phyloP scores from a whole-genome alignment of 1,284 basidiomycete species.

The Mycocalia duriaeana region DNA sequence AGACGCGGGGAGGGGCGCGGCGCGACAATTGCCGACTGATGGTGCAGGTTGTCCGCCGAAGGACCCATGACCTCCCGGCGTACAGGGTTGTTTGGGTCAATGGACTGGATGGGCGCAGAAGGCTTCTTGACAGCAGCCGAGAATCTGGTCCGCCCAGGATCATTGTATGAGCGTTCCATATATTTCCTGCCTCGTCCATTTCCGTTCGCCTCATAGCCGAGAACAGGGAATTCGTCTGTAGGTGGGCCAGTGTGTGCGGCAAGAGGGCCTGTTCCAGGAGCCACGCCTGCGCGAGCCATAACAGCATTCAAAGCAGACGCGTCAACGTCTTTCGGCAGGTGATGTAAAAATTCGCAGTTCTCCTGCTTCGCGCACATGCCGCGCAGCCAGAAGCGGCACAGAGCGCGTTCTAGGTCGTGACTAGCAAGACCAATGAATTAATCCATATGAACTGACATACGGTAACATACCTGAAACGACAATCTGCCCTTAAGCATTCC shows the following conservation, averaged over 20 bases:
- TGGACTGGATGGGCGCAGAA: constrained; percentile 22
- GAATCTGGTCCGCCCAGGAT: constrained; percentile 82
- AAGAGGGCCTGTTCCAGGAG: constrained; percentile 34
- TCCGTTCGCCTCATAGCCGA: constrained; percentile 48
- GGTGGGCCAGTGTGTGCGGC: constrained; percentile 37
- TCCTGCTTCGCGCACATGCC: constrained; percentile 95
- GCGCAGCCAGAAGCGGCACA: constrained; percentile 96
- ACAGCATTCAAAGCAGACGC: constrained; percentile 61
- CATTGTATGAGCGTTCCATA: constrained; percentile 42
- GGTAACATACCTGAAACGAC: constrained; percentile 88
- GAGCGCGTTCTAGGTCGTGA: constrained; percentile 86
- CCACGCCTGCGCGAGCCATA: constrained; percentile 67
- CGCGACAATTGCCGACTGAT: constrained; percentile 66
- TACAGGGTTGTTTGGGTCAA: constrained; percentile 23
- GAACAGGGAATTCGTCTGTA: constrained; percentile 84
- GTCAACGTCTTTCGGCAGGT: constrained; percentile 78
- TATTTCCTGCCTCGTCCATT: constrained; percentile 36
- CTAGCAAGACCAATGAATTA: no score
- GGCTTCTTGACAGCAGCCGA: constrained; percentile 76
- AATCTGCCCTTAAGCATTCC: constrained; percentile 93
- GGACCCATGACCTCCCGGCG: constrained; percentile 53
- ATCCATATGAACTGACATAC: no score
- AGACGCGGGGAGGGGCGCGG: constrained; percentile 82
- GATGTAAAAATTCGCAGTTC: constrained; percentile 86
- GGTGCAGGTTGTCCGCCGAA: constrained; percentile 57